These are phyloP conservation scores for Phytopythium delawarense DNA, from an alignment of 352 stramenopile genomes.

Conservation along the genomic window DNA sequence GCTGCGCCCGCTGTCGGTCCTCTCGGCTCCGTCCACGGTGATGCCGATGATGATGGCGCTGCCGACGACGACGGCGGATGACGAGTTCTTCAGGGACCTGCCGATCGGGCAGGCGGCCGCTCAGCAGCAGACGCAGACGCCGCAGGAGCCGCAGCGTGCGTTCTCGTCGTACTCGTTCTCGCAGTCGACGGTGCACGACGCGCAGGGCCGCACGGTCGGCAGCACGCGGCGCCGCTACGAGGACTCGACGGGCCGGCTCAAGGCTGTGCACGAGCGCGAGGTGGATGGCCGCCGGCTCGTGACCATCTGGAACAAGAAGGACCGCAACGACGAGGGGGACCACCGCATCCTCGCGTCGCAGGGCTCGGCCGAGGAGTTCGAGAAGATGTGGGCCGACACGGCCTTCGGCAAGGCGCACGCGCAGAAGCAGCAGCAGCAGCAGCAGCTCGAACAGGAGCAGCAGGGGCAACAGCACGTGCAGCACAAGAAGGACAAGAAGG, in stretches of 20 bases:
- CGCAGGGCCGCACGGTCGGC: constrained; percentile 51
- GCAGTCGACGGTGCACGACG: constrained; percentile 68
- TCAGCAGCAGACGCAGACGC: constrained; percentile 19
- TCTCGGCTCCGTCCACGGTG: constrained; percentile 10
- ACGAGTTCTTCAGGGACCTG: constrained; percentile 84
- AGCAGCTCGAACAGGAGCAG: constrained; percentile 5
- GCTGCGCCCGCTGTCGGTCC: constrained; percentile 35
- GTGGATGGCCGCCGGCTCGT: constrained; percentile 54
- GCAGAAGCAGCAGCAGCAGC: constrained; percentile 42
- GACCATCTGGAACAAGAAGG: constrained; percentile 73
- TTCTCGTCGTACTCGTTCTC: constrained; percentile 82
- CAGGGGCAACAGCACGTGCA: neutral
- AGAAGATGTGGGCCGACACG: constrained; percentile 68
- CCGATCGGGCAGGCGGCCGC: constrained; percentile 26
- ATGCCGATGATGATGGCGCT: constrained; percentile 28
- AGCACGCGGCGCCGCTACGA: constrained; percentile 82
- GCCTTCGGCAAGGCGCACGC: constrained; percentile 62
- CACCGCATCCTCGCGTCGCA: constrained; percentile 60
- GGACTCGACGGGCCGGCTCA: constrained; percentile 73
- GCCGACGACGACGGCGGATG: constrained; percentile 31
- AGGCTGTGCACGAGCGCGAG: constrained; percentile 80
- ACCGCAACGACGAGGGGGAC: constrained; percentile 58
- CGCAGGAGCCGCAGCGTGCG: constrained; percentile 32
- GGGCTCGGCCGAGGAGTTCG: constrained; percentile 58
- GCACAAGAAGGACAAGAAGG: neutral